Evolutionary conservation across 2,329 filamentous ascomycete genomes (phyloP), one percentile per base, ranked within the genome.

Genomic region (Aspergillus sp.): DNA sequence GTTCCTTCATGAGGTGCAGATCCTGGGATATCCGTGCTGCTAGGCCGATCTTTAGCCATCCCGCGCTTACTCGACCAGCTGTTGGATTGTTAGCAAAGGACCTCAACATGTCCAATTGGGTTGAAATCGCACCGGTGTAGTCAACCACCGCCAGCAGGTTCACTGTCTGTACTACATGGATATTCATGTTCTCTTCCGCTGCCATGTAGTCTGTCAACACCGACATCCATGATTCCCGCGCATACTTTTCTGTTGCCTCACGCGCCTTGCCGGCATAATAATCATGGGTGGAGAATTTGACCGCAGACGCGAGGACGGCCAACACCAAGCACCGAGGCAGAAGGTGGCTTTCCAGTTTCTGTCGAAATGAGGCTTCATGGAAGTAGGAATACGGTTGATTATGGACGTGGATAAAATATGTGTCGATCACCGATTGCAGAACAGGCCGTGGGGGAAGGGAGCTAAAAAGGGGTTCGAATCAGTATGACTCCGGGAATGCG

Each of bases 21-120:
- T 64, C 64, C 45, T 70, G 67, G 5, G 88, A 92, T 68, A 83
- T 94, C 38, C 89, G 94, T 62, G 74, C 63, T 1, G 66, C 60
- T 2, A 67, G 47, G 2, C 64, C 64, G 13, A 68, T 63, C 21
- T 75, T 74, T 5, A 76, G 52, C 34, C 34, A 38, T 17, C 34
- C 74, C 72, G 76, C 1, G 64, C 71, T 60, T 5, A 63, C 60
- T 20, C 65, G 64, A 21, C 70, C 68, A 36, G 59, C 69, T 71
- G 47, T 3, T 47, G 21, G 6, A 9, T 17, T 16, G 21, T 53
- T 36, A 54, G 32, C n/a, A 3, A 38, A 2, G 5, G 13, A 10
- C 14, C 2, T 38, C 34, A 13, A 5, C 2, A 17, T n/a, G 9
- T 6, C 13, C 9, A 17, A 17, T 3, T n/a, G 6, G 14, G 34